Base-by-base conservation (phyloP, 805 yeast species). In the Schwanniomyces polymorphus region DNA sequence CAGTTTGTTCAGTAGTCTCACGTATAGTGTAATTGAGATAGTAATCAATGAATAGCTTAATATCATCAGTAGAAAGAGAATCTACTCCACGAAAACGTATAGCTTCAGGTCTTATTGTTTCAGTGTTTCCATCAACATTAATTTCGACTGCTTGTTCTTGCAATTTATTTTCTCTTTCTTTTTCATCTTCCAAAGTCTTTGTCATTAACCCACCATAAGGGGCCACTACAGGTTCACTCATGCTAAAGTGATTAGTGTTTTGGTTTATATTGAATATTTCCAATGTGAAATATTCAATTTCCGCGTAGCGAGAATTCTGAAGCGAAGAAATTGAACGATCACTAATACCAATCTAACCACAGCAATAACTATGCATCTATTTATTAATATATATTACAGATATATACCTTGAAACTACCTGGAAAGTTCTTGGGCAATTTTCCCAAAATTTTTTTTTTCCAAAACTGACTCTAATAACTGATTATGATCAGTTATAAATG, bases 61-160 rank as follows among this genome's bases (percentile, higher is more conserved):
- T 78, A 46, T 82, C 85, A 42, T 76, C 72, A 7, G 88, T 82
- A 38, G 84, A 75, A 40, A 85, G 67, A 45, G 76, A 80, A 50
- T 85, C 88, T 3, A 85, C 90, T 17, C 91, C 91, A 38, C 68
- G 60, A 4, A 85, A 51, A 46, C 66, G 71, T 16, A 85, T 51
- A 0, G 84, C 75, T 27, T 76, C 79, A 2, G 78, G 75, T 41
- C 84, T 59, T 29, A 72, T 46, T 1, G 56, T 56, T 48, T 72
- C 71, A 5, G 63, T 49, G 38, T 50, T 46, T 18, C 72, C 72
- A 42, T 68, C 60, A 28, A 67, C 61, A 4, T 40, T 47, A 10
- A 74, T 67, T 27, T 67, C 67, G 16, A 70, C 62, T 41, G 63
- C 54, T 47, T 72, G 74, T 38, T 57, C 55, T 47, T 65, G 52